Evolutionary conservation across 345 rosid species (phyloP).

Genomic region (Lepidium africanum): DNA sequence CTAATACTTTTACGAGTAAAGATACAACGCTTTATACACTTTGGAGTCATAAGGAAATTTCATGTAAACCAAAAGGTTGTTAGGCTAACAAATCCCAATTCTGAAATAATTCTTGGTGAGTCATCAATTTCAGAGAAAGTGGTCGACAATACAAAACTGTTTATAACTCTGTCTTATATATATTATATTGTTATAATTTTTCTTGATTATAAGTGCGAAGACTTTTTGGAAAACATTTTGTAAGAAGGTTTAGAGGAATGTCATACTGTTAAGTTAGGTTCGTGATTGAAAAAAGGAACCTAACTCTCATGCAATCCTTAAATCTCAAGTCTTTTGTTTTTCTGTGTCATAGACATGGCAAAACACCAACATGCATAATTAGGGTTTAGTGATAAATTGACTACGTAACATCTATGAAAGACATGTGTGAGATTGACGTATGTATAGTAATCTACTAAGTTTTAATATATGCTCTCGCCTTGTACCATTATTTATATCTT

Average conservation of each 20-base stretch:
- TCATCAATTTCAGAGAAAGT: conserved; percentile 16
- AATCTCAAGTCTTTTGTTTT: conserved; percentile 18
- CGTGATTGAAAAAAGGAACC: conserved; percentile 22
- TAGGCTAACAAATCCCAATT: conserved; percentile 20
- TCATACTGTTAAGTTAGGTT: conserved; percentile 30
- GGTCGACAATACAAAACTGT: conserved; percentile 13
- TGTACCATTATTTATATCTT: neutral
- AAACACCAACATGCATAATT: conserved; percentile 19
- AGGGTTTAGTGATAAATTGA: conserved; percentile 19
- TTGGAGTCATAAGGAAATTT: neutral
- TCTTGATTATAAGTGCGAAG: neutral
- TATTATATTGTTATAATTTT: neutral
- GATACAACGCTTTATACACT: neutral
- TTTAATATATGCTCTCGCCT: neutral
- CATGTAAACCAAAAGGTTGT: conserved; percentile 9
- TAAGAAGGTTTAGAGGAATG: conserved; percentile 21
- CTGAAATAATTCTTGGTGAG: conserved; percentile 20
- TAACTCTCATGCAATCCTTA: conserved; percentile 32
- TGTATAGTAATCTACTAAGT: neutral
- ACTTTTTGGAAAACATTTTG: neutral
- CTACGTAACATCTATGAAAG: conserved; percentile 28
- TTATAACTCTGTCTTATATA: conserved; percentile 13
- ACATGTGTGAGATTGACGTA: conserved; percentile 15
- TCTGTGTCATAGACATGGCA: conserved; percentile 11
- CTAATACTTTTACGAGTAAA: neutral